phyloP scores from a whole-genome alignment of 2,329 filamentous ascomycete species.

The Trichoderma cornu-damae region DNA sequence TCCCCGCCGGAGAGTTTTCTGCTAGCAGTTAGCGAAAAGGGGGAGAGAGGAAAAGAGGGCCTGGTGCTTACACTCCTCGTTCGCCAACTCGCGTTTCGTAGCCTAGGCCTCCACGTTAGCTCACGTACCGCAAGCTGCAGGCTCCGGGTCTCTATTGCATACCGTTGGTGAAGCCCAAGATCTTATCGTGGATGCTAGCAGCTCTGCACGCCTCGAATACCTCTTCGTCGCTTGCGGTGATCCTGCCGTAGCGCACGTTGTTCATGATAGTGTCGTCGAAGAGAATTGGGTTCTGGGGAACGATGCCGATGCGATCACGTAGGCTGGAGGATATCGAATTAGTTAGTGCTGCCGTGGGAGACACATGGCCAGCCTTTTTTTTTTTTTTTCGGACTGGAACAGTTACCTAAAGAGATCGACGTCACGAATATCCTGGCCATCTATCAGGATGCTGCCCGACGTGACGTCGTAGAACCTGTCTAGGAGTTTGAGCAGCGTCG shows the following conservation, averaged over 20 bases:
- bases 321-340: conserved; percentile 37
- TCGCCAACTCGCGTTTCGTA: conserved; percentile 49
- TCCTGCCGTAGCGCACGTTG: conserved; percentile 53
- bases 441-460: conserved; percentile 48
- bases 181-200: conserved; percentile 55
- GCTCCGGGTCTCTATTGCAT: conserved; percentile 4
- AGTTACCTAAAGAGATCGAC: conserved; percentile 45
- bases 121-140: not conserved
- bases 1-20: conserved; percentile 62
- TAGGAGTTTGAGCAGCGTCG: conserved; percentile 53
- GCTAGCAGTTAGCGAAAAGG: conserved; percentile 23
- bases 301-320: conserved; percentile 50
- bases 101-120: conserved; percentile 28
- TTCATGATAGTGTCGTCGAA: conserved; percentile 57
- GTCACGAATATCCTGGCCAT: conserved; percentile 53
- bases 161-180: conserved; percentile 49
- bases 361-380: not conserved
- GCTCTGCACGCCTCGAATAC: conserved; percentile 51
- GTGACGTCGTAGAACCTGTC: conserved; percentile 56
- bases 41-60: not conserved
- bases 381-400: too few relatives aligned
- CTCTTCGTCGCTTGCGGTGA: conserved; percentile 50
- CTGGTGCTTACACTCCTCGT: conserved; percentile 41
- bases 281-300: conserved; percentile 51
- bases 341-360: conserved; percentile 21